Percentiles rank a stretch among this genome's conserved stretches.
phyloP scores from a whole-genome alignment of 352 stramenopile species.

The Globisporangium canariense region DNA sequence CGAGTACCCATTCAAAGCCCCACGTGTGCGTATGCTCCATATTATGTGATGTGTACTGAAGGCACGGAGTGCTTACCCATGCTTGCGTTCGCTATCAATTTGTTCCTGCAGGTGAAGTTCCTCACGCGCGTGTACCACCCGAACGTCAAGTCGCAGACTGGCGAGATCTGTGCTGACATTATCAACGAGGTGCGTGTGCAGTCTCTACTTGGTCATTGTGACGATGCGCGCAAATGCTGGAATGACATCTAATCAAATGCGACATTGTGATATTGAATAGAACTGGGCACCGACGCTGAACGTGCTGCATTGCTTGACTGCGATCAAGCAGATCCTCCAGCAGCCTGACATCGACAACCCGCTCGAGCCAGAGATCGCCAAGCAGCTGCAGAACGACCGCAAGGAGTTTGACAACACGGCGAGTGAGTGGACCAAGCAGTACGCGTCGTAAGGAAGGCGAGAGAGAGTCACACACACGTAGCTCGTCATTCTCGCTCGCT shows the following conservation, averaged over 20 bases:
- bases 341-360: constrained; percentile 95
- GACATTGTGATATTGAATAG: constrained; percentile 22
- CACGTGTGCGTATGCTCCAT: constrained; percentile 29
- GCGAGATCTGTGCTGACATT: constrained; percentile 96
- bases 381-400: constrained; percentile 91
- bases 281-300: constrained; percentile 97
- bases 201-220: not conserved
- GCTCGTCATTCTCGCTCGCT: not conserved
- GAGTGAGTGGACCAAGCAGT: constrained; percentile 91
- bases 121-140: constrained; percentile 96
- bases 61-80: no score
- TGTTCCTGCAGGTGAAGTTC: constrained; percentile 84
- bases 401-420: constrained; percentile 92
- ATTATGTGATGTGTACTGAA: no score
- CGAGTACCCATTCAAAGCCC: constrained; percentile 96
- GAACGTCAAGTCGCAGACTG: constrained; percentile 94
- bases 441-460: constrained; percentile 56
- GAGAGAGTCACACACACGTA: not conserved
- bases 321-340: constrained; percentile 94
- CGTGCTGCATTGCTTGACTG: constrained; percentile 87
- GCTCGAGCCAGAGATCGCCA: constrained; percentile 94
- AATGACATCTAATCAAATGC: not conserved
- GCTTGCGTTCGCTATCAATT: not conserved
- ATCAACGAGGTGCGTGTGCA: constrained; percentile 74
- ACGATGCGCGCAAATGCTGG: not conserved